phyloP scores from a whole-genome alignment of 331 rosid genomes.

The Dryas integrifolia region DNA sequence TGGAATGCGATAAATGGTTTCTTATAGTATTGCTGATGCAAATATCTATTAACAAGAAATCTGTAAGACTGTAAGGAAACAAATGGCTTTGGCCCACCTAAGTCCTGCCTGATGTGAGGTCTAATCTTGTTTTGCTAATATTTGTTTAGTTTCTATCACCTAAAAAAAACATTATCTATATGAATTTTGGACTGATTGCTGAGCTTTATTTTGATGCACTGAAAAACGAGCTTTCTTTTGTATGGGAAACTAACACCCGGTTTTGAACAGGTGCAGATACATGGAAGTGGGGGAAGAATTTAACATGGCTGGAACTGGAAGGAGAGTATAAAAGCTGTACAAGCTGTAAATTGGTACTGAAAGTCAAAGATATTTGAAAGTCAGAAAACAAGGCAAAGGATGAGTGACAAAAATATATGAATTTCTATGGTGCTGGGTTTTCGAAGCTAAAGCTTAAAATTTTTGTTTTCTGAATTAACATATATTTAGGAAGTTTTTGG shows the following conservation, averaged over 20 bases:
- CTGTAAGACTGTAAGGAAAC: no score
- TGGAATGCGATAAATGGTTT: no score
- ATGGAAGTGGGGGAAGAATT: background rate
- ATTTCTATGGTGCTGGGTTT: background rate
- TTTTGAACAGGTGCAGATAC: background rate
- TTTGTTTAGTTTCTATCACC: background rate
- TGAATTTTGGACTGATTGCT: background rate
- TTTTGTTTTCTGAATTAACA: background rate
- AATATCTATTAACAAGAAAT: background rate
- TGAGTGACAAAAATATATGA: background rate
- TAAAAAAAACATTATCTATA: background rate
- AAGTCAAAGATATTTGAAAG: background rate
- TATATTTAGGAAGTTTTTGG: background rate
- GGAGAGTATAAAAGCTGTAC: background rate
- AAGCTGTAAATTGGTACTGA: background rate
- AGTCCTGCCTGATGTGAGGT: background rate
- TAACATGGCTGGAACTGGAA: background rate
- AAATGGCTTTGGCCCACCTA: no score
- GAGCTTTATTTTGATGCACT: background rate
- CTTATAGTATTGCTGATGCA: background rate
- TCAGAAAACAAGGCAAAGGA: background rate
- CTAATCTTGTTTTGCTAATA: background rate
- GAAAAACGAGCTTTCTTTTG: conserved; percentile 2
- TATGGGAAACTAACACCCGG: background rate
- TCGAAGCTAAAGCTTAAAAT: background rate